Evolutionary conservation across 345 rosid species (phyloP).

Genomic region (Clarkia xantiana): DNA sequence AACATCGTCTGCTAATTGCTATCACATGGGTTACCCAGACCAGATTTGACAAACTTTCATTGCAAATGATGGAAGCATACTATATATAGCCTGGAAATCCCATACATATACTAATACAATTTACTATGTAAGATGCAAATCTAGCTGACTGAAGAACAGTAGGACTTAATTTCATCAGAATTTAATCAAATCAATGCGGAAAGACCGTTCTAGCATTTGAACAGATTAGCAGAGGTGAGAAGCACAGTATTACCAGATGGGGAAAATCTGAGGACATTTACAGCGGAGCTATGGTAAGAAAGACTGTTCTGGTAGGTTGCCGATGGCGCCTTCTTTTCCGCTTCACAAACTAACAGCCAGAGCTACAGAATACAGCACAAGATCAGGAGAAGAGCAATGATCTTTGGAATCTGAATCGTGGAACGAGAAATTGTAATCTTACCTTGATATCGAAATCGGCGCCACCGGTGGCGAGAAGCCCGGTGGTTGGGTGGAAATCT

Average conservation of each 20-base stretch:
- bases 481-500: slow-evolving; percentile 70
- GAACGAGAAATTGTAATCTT: neutral
- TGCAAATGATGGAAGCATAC: neutral
- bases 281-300: slow-evolving; percentile 64
- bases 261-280: slow-evolving; percentile 73
- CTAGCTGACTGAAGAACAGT: neutral
- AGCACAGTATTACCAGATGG: slow-evolving; percentile 40
- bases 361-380: slow-evolving; percentile 25
- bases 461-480: slow-evolving; percentile 93
- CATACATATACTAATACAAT: too few relatives aligned
- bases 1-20: neutral
- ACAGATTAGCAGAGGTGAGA: neutral
- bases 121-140: too few relatives aligned
- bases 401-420: neutral
- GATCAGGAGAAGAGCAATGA: neutral
- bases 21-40: too few relatives aligned
- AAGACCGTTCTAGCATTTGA: neutral
- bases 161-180: neutral
- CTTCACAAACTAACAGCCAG: slow-evolving; percentile 51
- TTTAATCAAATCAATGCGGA: too few relatives aligned
- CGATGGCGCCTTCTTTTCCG: slow-evolving; percentile 49
- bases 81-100: neutral
- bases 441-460: slow-evolving; percentile 96
- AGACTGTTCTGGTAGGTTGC: slow-evolving; percentile 69
- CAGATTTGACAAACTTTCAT: too few relatives aligned